Evolutionary conservation across 495 filamentous ascomycete genomes (phyloP), one percentile per base, ranked within the genome.

Genomic region (Hypoxylon crocopeplum): DNA sequence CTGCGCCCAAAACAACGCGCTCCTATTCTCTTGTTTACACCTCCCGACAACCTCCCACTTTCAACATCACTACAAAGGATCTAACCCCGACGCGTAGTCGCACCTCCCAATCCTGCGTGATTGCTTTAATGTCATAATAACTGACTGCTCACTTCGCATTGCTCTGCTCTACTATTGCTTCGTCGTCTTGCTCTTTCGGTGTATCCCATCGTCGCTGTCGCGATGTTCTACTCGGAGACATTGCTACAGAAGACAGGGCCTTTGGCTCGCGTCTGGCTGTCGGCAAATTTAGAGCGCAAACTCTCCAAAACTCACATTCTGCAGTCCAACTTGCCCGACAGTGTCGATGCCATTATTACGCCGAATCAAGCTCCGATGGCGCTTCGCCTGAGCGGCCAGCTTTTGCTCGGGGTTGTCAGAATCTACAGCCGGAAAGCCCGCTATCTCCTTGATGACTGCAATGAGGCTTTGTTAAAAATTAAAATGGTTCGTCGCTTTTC

Each of bases 141-240:
- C 73, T 67, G 51, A 62, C 52, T 71, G 8, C 30, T 41, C 15
- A 16, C 41, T 33, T 66, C 56, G 15, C 44, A 32, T 58, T 45
- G 20, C 49, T 25, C 32, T 30, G 33, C 27, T 7, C 25, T 29
- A 5, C 25, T 29, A 22, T 40, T 27, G 22, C 20, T n/a, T 13
- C 12, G 22, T 37, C 41, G 48, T 42, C 42, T 48, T 33, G 67
- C 67, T 62, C 65, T 70, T 69, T 70, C 72, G 76, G 66, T 59
- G 71, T 15, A 17, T 69, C 47, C 50, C 58, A 56, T 57, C 73
- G 66, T 72, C 74, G 74, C 72, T 64, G 44, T 64, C 81, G 77
- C 72, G 71, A 98, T 98, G 94, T 98, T 98, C 79, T 98, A 96
- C 76, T 97, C 94, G 17, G 93, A 96, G 79, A 92, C 92, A 39